Evolutionary conservation across 345 rosid species (phyloP).

Genomic region (Linum usitatissimum): DNA sequence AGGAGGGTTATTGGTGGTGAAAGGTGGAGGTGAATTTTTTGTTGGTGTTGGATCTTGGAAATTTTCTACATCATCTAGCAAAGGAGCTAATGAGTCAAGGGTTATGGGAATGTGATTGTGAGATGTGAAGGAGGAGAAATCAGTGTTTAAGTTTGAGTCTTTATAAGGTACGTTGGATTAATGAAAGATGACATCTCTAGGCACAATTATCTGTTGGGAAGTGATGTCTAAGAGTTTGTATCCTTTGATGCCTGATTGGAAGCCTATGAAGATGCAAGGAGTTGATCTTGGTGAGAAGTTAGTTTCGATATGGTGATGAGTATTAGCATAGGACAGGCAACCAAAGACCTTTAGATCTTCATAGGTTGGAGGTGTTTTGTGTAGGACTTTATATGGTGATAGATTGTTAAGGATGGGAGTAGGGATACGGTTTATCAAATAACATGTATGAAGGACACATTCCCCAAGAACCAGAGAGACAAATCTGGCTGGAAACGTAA

Average conservation of each 20-base stretch:
- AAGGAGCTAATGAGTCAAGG: no score
- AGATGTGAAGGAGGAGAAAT: no score
- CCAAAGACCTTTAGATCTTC: not conserved
- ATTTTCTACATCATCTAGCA: no score
- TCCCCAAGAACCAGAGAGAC: not conserved
- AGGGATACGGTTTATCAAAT: not conserved
- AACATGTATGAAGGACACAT: not conserved
- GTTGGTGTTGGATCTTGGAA: no score
- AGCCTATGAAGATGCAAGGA: not conserved
- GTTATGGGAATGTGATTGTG: no score
- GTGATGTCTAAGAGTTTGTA: not conserved
- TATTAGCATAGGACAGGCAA: not conserved
- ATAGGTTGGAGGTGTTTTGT: not conserved
- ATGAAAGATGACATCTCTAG: not conserved
- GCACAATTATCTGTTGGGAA: not conserved
- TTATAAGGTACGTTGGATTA: not conserved
- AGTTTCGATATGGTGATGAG: not conserved
- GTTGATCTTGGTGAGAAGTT: not conserved
- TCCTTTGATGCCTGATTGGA: not conserved
- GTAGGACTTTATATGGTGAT: not conserved
- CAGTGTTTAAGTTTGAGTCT: no score
- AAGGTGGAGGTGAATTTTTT: no score
- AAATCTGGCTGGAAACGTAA: not conserved
- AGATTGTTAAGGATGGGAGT: not conserved
- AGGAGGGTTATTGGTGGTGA: no score